A percentile compares a stretch with the other conserved stretches of the same genome.
phyloP scores from a whole-genome alignment of 2,329 filamentous ascomycete species.

The Helicocarpus griseus region DNA sequence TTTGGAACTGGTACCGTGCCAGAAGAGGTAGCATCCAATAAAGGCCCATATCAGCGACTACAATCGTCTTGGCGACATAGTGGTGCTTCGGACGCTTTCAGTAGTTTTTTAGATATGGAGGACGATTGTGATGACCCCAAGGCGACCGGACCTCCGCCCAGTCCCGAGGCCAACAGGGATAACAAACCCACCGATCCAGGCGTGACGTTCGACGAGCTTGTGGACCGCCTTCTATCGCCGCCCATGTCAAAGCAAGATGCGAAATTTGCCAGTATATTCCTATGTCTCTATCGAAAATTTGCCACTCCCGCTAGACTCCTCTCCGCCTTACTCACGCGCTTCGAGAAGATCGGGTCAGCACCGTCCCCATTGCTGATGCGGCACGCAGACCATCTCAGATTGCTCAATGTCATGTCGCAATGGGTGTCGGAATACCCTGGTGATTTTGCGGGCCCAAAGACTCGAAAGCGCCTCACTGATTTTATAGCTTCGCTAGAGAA shows the following conservation, averaged over 20 bases:
- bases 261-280: conserved; percentile 80
- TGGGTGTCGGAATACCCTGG: conserved; percentile 88
- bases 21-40: conserved; percentile 21
- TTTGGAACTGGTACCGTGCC: conserved; percentile 14
- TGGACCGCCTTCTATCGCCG: conserved; percentile 75
- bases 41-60: conserved; percentile 23
- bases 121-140: conserved; percentile 29
- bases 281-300: conserved; percentile 91
- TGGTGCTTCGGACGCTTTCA: conserved; percentile 32
- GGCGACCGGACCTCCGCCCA: conserved; percentile 15
- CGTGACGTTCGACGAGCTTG: conserved; percentile 54
- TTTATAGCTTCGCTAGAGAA: conserved; percentile 67
- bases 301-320: conserved; percentile 71
- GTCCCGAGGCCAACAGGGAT: conserved; percentile 22
- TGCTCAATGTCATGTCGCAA: conserved; percentile 72
- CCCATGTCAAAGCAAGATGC: conserved; percentile 78
- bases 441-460: conserved; percentile 75
- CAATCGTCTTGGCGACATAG: conserved; percentile 30
- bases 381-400: conserved; percentile 70
- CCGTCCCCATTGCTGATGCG: conserved; percentile 65
- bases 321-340: conserved; percentile 52
- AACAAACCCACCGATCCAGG: conserved; percentile 29
- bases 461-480: conserved; percentile 59
- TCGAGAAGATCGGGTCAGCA: conserved; percentile 65
- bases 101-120: conserved; percentile 34